Evolutionary conservation across 495 filamentous ascomycete species (phyloP).

Genomic region (Neurospora cerealis): DNA sequence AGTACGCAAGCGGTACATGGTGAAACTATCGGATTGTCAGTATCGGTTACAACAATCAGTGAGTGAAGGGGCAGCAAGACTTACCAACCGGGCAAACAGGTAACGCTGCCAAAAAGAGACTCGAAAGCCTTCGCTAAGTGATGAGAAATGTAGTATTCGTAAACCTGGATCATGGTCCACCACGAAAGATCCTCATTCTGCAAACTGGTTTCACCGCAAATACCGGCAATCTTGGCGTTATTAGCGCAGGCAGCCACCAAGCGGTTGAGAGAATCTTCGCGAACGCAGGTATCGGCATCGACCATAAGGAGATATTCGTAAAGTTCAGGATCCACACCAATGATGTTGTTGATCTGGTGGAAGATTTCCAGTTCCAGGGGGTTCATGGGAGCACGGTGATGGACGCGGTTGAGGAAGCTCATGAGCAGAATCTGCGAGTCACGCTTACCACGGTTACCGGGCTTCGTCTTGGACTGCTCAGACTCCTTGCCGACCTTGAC

Average conservation of each 20-base stretch:
- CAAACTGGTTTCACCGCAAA: slow-evolving; percentile 94
- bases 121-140: slow-evolving; percentile 91
- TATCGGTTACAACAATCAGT: background rate
- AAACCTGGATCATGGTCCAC: slow-evolving; percentile 99
- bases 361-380: slow-evolving; percentile 96
- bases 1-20: slow-evolving; percentile 94
- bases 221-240: slow-evolving; percentile 91
- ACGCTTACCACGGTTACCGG: slow-evolving; percentile 95
- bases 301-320: slow-evolving; percentile 98
- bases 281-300: slow-evolving; percentile 93
- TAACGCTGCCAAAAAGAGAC: slow-evolving; percentile 89
- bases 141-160: slow-evolving; percentile 97
- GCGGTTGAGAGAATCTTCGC: slow-evolving; percentile 83
- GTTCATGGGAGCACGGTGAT: slow-evolving; percentile 86
- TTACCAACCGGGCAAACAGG: slow-evolving; percentile 97
- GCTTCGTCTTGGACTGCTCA: slow-evolving; percentile 83
- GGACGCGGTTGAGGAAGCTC: slow-evolving; percentile 94
- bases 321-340: slow-evolving; percentile 92
- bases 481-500: slow-evolving; percentile 97
- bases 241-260: slow-evolving; percentile 89
- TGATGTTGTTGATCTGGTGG: slow-evolving; percentile 98
- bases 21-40: slow-evolving; percentile 60
- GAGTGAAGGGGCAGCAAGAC: slow-evolving; percentile 21
- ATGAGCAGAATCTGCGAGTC: slow-evolving; percentile 82
- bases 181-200: slow-evolving; percentile 90